Evolutionary conservation across 2,329 filamentous ascomycete genomes (phyloP).

Genomic region (Microcera coccophila): DNA sequence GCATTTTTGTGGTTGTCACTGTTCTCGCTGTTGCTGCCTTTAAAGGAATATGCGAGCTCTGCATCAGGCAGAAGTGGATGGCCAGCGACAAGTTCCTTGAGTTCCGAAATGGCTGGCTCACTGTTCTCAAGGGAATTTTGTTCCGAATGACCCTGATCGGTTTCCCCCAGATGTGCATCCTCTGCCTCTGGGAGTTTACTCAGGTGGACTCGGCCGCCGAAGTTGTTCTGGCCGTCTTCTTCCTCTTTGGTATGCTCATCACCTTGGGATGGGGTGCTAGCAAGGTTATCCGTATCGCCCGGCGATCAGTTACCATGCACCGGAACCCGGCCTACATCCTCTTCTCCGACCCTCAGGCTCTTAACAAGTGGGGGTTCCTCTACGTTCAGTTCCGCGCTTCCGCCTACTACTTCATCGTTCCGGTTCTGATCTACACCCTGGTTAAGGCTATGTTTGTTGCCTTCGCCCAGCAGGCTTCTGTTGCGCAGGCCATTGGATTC

Average conservation of each 20-base stretch:
- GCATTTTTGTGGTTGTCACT: conserved; percentile 74
- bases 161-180: conserved; percentile 84
- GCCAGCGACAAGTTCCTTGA: conserved; percentile 83
- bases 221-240: conserved; percentile 82
- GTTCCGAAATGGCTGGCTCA: conserved; percentile 91
- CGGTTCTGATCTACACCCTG: conserved; percentile 72
- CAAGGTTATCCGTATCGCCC: conserved; percentile 86
- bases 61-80: conserved; percentile 72
- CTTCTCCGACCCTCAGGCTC: conserved; percentile 86
- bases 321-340: conserved; percentile 96
- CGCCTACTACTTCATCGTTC: conserved; percentile 91
- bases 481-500: conserved; percentile 75
- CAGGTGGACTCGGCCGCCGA: conserved; percentile 79
- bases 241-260: conserved; percentile 73
- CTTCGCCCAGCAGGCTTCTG: conserved; percentile 66
- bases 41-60: conserved; percentile 75
- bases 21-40: conserved; percentile 70
- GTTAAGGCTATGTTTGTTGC: conserved; percentile 87
- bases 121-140: conserved; percentile 87
- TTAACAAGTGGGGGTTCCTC: conserved; percentile 98
- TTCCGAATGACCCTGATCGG: conserved; percentile 88
- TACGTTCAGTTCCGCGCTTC: conserved; percentile 96
- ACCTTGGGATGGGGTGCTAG: conserved; percentile 81
- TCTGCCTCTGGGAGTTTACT: conserved; percentile 93
- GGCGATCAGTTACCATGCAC: conserved; percentile 84